These are phyloP conservation scores for Penicillium brasilianum DNA, from an alignment of 2,329 filamentous ascomycete species.

Conservation along the genomic window DNA sequence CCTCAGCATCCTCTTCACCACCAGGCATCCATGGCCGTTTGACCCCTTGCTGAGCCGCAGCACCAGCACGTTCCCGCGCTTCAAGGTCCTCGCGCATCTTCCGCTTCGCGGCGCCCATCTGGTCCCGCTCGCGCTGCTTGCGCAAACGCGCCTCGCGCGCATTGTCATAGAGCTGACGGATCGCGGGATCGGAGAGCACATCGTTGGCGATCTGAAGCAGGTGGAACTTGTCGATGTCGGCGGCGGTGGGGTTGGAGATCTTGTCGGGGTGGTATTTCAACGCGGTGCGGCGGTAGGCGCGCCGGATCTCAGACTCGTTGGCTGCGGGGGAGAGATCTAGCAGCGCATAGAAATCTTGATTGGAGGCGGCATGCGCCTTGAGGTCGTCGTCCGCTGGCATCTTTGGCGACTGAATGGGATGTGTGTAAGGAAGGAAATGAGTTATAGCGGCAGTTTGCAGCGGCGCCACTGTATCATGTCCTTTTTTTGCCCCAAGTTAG, in stretches of 20 bases:
- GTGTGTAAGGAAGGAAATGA: background rate
- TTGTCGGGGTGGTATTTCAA: constrained; percentile 96
- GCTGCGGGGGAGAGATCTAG: constrained; percentile 70
- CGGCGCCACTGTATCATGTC: no score
- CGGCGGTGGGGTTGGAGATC: constrained; percentile 68
- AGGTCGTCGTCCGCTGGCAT: constrained; percentile 51
- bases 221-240: constrained; percentile 81
- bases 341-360: constrained; percentile 77
- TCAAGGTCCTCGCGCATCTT: constrained; percentile 88
- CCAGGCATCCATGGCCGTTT: constrained; percentile 59
- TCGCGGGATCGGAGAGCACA: constrained; percentile 72
- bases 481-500: no score
- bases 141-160: constrained; percentile 72
- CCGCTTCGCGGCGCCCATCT: constrained; percentile 73
- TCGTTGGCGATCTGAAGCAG: constrained; percentile 84
- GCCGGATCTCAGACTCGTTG: constrained; percentile 73
- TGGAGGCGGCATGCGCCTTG: constrained; percentile 64
- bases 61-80: constrained; percentile 66
- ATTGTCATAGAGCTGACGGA: constrained; percentile 78
- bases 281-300: constrained; percentile 82
- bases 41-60: constrained; percentile 54
- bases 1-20: constrained; percentile 50
- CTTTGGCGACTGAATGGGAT: constrained; percentile 31
- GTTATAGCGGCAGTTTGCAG: background rate
- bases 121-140: constrained; percentile 71